Percentiles rank a stretch among this genome's conserved stretches.
Evolutionary conservation across 345 rosid genomes (phyloP).

Genomic region (Populus tremula): DNA sequence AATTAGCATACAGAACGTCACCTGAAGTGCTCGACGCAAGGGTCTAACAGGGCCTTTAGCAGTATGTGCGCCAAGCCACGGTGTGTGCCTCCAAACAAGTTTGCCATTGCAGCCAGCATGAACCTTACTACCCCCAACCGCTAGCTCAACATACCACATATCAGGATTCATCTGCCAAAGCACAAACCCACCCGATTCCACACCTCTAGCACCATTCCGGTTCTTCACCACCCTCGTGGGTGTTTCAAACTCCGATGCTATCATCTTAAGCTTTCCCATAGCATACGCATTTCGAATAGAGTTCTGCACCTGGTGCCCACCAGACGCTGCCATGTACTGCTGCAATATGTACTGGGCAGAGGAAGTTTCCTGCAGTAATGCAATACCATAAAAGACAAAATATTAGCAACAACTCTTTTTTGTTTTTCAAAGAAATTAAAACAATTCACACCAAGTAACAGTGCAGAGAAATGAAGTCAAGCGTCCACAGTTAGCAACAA

Average conservation of each 20-base stretch:
- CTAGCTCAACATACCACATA: constrained; percentile 92
- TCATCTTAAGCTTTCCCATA: constrained; percentile 85
- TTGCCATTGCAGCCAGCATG: constrained; percentile 92
- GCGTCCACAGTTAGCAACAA: constrained; percentile 7
- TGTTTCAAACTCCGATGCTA: constrained; percentile 69
- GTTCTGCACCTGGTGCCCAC: constrained; percentile 79
- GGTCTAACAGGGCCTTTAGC: constrained; percentile 94
- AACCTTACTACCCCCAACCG: constrained; percentile 82
- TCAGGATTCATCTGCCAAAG: constrained; percentile 98
- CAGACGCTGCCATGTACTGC: constrained; percentile 89
- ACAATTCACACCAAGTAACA: not conserved
- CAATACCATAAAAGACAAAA: not conserved
- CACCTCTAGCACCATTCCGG: constrained; percentile 47
- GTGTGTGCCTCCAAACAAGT: constrained; percentile 90
- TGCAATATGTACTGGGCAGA: constrained; percentile 89
- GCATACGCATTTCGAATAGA: constrained; percentile 76
- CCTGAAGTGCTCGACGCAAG: constrained; percentile 90
- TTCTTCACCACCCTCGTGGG: constrained; percentile 69
- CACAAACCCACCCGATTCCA: constrained; percentile 81
- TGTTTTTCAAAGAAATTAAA: not conserved
- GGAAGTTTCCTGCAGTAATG: constrained; percentile 60
- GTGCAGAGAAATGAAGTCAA: constrained; percentile 6
- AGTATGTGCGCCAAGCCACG: constrained; percentile 86
- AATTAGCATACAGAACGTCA: constrained; percentile 16
- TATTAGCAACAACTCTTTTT: not conserved